These are phyloP conservation scores for Aspergillus cavernicola DNA, from an alignment of 495 filamentous ascomycete species.

Conservation along the genomic window DNA sequence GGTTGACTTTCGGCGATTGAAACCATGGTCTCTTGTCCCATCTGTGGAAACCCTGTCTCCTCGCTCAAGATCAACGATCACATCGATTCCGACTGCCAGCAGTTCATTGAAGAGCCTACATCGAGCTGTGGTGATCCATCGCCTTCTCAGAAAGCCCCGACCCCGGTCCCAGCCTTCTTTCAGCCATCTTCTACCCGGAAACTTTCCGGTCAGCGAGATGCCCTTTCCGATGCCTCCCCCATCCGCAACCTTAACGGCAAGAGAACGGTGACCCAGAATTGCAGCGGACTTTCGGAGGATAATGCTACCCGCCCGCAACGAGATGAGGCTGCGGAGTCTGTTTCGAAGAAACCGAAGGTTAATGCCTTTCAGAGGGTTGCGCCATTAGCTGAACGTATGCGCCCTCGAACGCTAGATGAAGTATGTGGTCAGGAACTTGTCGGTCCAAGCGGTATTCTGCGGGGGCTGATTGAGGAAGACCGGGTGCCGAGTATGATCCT, in stretches of 20 bases:
- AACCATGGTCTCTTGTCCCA: conserved; percentile 79
- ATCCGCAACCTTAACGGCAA: conserved; percentile 34
- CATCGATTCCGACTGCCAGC: conserved; percentile 79
- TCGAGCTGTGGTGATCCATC: conserved; percentile 37
- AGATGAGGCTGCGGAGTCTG: conserved; percentile 26
- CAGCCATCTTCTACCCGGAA: conserved; percentile 60
- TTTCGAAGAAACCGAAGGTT: conserved; percentile 59
- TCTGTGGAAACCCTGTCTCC: conserved; percentile 75
- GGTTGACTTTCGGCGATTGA: not conserved
- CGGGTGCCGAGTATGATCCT: conserved; percentile 91
- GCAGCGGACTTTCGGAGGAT: conserved; percentile 17
- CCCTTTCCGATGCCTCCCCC: conserved; percentile 20
- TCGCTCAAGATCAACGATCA: conserved; percentile 81
- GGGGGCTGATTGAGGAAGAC: conserved; percentile 84
- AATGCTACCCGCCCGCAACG: conserved; percentile 14
- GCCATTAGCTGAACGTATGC: conserved; percentile 91
- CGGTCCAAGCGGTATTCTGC: conserved; percentile 75
- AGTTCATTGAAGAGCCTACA: conserved; percentile 47
- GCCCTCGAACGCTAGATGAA: conserved; percentile 77
- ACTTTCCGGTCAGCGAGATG: conserved; percentile 23
- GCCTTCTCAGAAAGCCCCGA: conserved; percentile 44
- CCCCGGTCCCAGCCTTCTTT: conserved; percentile 69
- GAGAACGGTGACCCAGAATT: conserved; percentile 28
- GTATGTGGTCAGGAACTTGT: conserved; percentile 91
- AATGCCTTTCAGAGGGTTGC: conserved; percentile 63